Percentiles rank a stretch among this genome's conserved stretches.
phyloP scores from a whole-genome alignment of 2,329 filamentous ascomycete species.

The Claviceps paspali region DNA sequence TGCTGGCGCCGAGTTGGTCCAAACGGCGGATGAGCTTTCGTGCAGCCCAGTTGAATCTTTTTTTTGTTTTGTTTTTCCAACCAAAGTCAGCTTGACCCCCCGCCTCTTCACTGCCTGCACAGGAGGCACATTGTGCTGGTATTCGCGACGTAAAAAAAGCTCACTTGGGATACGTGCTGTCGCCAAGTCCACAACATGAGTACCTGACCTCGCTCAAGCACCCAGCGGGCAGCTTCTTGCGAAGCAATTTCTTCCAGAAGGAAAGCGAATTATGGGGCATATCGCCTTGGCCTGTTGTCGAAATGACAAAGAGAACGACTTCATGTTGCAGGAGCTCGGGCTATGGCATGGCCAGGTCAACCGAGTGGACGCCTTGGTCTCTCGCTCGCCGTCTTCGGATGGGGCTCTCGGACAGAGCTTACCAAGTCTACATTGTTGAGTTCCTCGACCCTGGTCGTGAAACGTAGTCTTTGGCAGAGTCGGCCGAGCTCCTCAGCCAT shows the following conservation, averaged over 20 bases:
- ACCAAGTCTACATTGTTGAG: constrained; percentile 66
- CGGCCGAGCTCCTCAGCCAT: constrained; percentile 72
- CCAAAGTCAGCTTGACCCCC: background rate
- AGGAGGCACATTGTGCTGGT: too few relatives aligned
- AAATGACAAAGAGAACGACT: constrained; percentile 65
- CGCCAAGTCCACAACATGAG: constrained; percentile 79
- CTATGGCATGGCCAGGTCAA: constrained; percentile 17
- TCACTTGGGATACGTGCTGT: constrained; percentile 86
- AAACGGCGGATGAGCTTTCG: constrained; percentile 77
- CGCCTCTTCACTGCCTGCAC: background rate
- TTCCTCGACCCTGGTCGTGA: constrained; percentile 59
- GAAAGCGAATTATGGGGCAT: constrained; percentile 66
- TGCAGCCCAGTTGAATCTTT: constrained; percentile 81
- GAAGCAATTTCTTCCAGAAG: constrained; percentile 76
- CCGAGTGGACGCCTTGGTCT: background rate
- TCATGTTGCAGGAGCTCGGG: constrained; percentile 33
- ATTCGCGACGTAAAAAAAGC: constrained; percentile 12
- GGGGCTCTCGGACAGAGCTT: constrained; percentile 22
- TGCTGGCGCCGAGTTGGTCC: constrained; percentile 63
- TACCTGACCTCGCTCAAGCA: constrained; percentile 58
- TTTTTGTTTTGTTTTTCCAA: background rate
- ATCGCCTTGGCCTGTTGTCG: constrained; percentile 90
- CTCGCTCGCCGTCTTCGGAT: background rate
- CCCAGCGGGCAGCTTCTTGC: constrained; percentile 58
- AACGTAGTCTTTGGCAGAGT: constrained; percentile 61